Evolutionary conservation across 177 flowering plant genomes (phyloP), one percentile per base, ranked within the genome.

Genomic region (Vitis hybrid): DNA sequence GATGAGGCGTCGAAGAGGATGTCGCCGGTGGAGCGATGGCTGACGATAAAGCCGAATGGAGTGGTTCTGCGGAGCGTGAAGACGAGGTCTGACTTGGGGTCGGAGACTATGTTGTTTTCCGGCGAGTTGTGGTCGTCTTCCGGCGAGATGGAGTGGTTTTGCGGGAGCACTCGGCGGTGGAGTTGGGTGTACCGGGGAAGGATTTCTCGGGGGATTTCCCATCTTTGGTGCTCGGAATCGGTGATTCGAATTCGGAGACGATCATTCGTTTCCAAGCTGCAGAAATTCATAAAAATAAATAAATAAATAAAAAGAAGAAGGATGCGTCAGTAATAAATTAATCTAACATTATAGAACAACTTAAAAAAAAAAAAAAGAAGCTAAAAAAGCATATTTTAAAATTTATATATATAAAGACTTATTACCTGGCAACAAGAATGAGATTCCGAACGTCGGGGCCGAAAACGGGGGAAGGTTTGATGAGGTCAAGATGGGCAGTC

Each of bases 121-220:
- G 48, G 64, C 49, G 62, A 54, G 35, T n/a, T 10, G 35, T 15
- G 59, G 41, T 5, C 58, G 74, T 53, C 58, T 61, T 60, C 73
- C 56, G 73, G 3, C 27, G 27, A 24, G 51, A 68, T 48, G 1
- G 46, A 62, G 76, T 11, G 68, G 61, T 58, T 32, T 32, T 55
- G 9, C 66, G 52, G 27, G 64, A 84, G 76, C 46, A 35, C 5
- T 35, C 46, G 46, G 8, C 8, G 8, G 46, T 35, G 46, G 46
- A 35, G 8, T 5, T 63, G 64, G 10, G 63, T 30, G 32, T 69
- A 74, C 57, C 86, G 86, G 35, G 85, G 85, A 20, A 88, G 32
- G 63, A 89, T 65, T 12, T 83, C 75, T 56, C 70, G 57, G 1
- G 94, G 97, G 14, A 88, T 57, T 78, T 93, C 98, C 94, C 94